phyloP scores from a whole-genome alignment of 169 alveolate species.

The Amoebophrya sp. region DNA sequence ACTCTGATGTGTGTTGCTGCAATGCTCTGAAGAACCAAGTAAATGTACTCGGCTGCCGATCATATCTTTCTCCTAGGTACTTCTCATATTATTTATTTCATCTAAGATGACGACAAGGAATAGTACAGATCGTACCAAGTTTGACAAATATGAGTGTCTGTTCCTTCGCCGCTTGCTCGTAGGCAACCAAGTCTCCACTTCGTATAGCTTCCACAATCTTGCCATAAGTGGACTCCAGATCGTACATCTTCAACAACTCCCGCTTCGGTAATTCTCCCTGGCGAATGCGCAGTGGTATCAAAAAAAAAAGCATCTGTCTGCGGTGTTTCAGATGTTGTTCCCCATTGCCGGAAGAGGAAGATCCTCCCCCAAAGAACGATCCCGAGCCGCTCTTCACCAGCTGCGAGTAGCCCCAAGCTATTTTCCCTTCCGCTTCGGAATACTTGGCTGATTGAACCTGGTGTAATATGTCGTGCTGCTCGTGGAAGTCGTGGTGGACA shows the following conservation, averaged over 20 bases:
- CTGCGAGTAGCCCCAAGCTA: background rate
- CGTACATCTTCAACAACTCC: background rate
- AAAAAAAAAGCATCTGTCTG: background rate
- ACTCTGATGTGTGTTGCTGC: too few relatives aligned
- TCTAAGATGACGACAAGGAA: background rate
- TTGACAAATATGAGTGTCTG: background rate
- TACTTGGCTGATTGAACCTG: background rate
- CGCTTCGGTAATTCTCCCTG: background rate
- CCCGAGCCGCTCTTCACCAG: background rate
- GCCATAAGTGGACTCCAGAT: background rate
- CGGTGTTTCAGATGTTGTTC: background rate
- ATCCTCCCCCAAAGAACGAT: too few relatives aligned
- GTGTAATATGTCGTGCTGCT: too few relatives aligned
- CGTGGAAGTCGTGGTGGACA: too few relatives aligned
- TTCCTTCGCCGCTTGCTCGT: background rate
- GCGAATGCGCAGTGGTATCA: background rate
- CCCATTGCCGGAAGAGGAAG: too few relatives aligned
- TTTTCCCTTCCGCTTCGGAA: background rate
- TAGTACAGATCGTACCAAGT: background rate
- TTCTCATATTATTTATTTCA: too few relatives aligned
- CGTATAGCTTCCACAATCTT: background rate
- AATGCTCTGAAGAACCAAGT: too few relatives aligned
- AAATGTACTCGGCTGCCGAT: too few relatives aligned
- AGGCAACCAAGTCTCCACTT: background rate
- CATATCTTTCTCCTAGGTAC: too few relatives aligned